These are phyloP conservation scores for Paraphoma chrysanthemicola DNA, from an alignment of 2,329 filamentous ascomycete genomes.

Conservation along the genomic window DNA sequence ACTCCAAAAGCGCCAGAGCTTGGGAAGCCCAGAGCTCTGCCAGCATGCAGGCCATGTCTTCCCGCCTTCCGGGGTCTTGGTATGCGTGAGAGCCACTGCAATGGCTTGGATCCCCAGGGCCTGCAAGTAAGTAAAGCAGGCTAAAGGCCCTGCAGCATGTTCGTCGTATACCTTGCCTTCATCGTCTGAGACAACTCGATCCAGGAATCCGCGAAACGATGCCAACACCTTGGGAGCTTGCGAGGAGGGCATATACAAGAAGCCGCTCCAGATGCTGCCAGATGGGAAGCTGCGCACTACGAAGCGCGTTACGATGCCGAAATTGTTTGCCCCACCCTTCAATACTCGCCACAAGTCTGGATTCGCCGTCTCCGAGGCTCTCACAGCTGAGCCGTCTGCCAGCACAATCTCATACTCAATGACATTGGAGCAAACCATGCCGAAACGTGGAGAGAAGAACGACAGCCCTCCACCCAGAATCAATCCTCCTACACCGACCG, in stretches of 20 bases:
- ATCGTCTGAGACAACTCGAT: constrained; percentile 6
- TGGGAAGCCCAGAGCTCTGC: constrained; percentile 37
- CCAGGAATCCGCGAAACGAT: constrained; percentile 14
- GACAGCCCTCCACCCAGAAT: constrained; percentile 47
- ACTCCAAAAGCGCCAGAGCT: constrained; percentile 45
- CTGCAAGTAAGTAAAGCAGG: constrained; percentile 64
- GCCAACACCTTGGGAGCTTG: constrained; percentile 14
- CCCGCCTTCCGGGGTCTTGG: constrained; percentile 21
- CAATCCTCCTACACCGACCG: constrained; percentile 40
- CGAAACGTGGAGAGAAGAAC: constrained; percentile 40
- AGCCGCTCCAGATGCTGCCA: constrained; percentile 44
- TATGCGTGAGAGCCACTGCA: constrained; percentile 54
- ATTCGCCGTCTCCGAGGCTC: constrained; percentile 33
- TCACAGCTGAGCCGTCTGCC: constrained; percentile 41
- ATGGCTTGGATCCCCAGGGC: constrained; percentile 62
- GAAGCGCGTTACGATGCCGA: constrained; percentile 46
- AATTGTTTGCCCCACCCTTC: constrained; percentile 47
- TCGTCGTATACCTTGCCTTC: constrained; percentile 37
- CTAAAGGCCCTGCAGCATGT: constrained; percentile 57
- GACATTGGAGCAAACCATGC: constrained; percentile 42
- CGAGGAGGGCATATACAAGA: constrained; percentile 20
- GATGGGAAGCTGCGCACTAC: constrained; percentile 23
- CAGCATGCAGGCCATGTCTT: constrained; percentile 42
- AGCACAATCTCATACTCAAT: constrained; percentile 46
- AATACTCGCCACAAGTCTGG: constrained; percentile 40